Evolutionary conservation across 2,329 filamentous ascomycete genomes (phyloP), one percentile per base, ranked within the genome.

Genomic region (Mycosphaerella arachidis): DNA sequence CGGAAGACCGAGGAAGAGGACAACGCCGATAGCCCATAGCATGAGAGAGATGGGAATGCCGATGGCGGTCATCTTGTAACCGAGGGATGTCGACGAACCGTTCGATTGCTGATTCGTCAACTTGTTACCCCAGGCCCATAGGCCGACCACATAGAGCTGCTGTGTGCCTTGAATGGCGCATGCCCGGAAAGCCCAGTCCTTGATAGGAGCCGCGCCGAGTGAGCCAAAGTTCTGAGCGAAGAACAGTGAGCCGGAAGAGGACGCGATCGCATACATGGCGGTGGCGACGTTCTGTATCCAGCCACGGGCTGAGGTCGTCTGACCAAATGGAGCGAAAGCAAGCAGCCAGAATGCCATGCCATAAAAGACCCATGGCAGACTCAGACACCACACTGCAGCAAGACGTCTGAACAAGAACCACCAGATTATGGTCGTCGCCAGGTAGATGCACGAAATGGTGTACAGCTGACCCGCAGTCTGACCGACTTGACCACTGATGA

Each of bases 71-170:
- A 77, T 70, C 45, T 56, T 66, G 35, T 48, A 46, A 37, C 63
- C 68, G 16, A 70, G 61, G 27, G 59, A 57, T 9, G 65, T 65
- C 1, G 75, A 70, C 50, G 76, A 68, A 10, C 79, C 81, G 24
- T 74, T 75, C 20, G 76, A 69, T 10, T 76, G 77, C 1, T 75
- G 70, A 56, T 75, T 75, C 13, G 81, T 79, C 50, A 86, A 76
- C 60, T 80, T 77, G 7, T 80, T 79, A 31, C 86, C 86, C 86
- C 86, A 88, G 69, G 84, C 87, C 85, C 85, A 89, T 12, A 89
- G 77, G 6, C 79, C 82, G 27, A 85, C 81, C 54, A 86, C 79
- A 70, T 88, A 89, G 63, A 86, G 76, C 68, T 88, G 86, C 67
- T 88, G 86, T 6, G 84, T 85, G 46, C 86, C 86, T 70, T 88